Base-by-base conservation (phyloP, 2,329 filamentous ascomycete genomes). In the Aureobasidium melanogenum region DNA sequence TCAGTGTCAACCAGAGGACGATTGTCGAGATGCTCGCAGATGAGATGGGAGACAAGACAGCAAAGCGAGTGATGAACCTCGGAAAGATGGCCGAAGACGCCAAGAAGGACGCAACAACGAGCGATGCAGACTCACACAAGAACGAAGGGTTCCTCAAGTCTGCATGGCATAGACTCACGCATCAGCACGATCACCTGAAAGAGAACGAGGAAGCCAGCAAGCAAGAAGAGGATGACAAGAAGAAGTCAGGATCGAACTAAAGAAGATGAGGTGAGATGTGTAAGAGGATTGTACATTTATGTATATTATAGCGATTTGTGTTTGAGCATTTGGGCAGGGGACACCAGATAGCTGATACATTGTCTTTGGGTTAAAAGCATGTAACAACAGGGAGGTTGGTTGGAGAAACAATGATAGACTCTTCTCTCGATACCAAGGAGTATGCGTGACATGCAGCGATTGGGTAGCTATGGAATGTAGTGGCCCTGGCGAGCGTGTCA, bases 11-110 rank as follows among this genome's bases (percentile, higher is more conserved):
- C 76, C 92, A 99, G 78, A 84, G 94, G 59, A 95, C 90, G 0
- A 88, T 99, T 63, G 77, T 96, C 47, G 94, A 99, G 78, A 93
- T 97, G 84, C 84, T 99, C 66, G 94, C 94, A 7, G 92, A 99
- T 69, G 94, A 99, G 78, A 88, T 99, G 85, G 87, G 84, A 41
- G 94, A 99, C 75, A 91, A 92, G 79, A 90, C 84, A 30, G 94
- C 94, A 36, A 94, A 90, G 78, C 83, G 94, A 48, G 84, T 96
- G 61, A 97, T 99, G 91, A 93, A 95, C 70, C 78, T 96, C 41
- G 76, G 74, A 59, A 78, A 78, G 69, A 79, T 80, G 62, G 85
- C 72, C 48, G 58, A 46, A 24, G 43, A 54, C 28, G 50, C 61
- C 19, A 43, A 56, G 39, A 47, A 61, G 28, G 54, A 62, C 1